Conservation (phyloP, 2,329 filamentous ascomycete species). For the Ambrosiella xylebori region DNA sequence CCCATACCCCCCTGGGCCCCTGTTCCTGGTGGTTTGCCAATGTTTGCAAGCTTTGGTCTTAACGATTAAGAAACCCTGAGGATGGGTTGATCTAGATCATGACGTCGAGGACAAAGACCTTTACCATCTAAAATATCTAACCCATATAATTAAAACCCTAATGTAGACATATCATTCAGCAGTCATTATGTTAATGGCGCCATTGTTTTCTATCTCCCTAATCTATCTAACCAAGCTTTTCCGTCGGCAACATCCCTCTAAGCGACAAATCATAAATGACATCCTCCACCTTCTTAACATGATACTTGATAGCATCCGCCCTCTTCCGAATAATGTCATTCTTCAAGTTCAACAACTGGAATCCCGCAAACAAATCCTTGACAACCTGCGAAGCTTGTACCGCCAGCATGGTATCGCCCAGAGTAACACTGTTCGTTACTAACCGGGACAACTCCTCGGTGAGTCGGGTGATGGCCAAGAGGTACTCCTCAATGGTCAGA, state of each 20-base stretch:
- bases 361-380: constrained; percentile 88
- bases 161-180: no score
- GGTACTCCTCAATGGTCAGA: constrained; percentile 91
- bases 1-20: no score
- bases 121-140: no score
- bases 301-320: constrained; percentile 89
- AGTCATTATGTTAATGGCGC: no score
- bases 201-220: no score
- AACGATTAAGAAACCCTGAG: no score
- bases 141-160: no score
- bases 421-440: constrained; percentile 83
- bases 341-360: constrained; percentile 94
- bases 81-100: no score
- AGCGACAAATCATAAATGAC: constrained; percentile 91
- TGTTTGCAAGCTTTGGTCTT: no score
- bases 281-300: constrained; percentile 94
- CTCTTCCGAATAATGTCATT: constrained; percentile 80
- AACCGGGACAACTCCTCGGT: constrained; percentile 83
- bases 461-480: constrained; percentile 70
- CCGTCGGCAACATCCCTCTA: constrained; percentile 24
- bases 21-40: no score
- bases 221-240: background rate
- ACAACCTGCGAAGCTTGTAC: constrained; percentile 80
- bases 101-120: no score
- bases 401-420: constrained; percentile 74